Evolutionary conservation across 2,329 filamentous ascomycete species (phyloP), one percentile per base, ranked within the genome.

Genomic region (Alternaria dauci): DNA sequence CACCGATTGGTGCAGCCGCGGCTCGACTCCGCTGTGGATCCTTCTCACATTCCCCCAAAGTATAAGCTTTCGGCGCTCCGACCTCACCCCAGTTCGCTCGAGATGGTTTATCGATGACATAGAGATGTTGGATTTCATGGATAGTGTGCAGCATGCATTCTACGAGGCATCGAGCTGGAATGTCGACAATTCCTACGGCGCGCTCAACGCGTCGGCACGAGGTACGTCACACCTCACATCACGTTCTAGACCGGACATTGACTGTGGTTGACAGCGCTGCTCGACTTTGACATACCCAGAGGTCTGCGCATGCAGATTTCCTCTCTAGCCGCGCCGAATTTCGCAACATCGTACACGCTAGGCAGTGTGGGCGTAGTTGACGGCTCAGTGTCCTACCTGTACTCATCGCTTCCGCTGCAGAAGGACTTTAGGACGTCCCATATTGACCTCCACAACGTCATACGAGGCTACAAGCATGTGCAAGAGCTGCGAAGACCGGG

Each of bases 301-400:
- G 93, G 95, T 55, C 82, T 98, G 48, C 90, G 92, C 61, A 83
- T 99, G 54, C 92, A 93, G 59, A 87, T 98, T 59, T 97, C 94
- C 8, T 96, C 95, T 8, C 89, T 99, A 30, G 92, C 94, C 8
- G 94, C 94, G 18, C 90, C 93, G 8, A 93, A 97, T 78, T 97
- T 98, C 72, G 94, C 94, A 25, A 96, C 94, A 16, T 94, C 93
- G 38, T 99, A 99, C 80, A 91, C 92, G 42, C 87, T 99, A 44
- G 93, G 93, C 62, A 96, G 90, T 42, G 87, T 96, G 16, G 95
- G 94, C 61, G 86, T 96, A 36, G 94, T 99, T 52, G 94, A 98
- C 81, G 95, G 95, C 76, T 97, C 93, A n/a, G 87, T 99, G 58
- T 96, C 94, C 14, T 99, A 98, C 80, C 87, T 99, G 55, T 98